Evolutionary conservation across 805 yeast species (phyloP).

Genomic region (Saturnispora sekii): DNA sequence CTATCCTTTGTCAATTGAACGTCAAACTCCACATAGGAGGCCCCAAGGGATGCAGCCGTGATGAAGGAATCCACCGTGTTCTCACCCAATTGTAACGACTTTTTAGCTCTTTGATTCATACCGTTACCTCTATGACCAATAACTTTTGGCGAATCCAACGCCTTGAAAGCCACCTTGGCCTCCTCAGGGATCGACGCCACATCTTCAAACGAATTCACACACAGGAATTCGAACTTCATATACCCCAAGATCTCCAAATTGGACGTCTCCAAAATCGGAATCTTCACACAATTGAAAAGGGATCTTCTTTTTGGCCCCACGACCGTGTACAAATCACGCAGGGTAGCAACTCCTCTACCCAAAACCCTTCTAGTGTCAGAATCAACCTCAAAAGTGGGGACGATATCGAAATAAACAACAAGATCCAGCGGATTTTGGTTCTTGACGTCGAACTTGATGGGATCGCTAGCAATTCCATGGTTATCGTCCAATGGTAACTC

Average conservation of each 20-base stretch:
- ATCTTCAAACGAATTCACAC: slow-evolving; percentile 66
- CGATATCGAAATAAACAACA: slow-evolving; percentile 68
- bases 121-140: slow-evolving; percentile 97
- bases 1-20: slow-evolving; percentile 89
- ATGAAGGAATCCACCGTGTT: slow-evolving; percentile 91
- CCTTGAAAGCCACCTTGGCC: slow-evolving; percentile 84
- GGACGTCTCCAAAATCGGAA: slow-evolving; percentile 68
- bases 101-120: slow-evolving; percentile 62
- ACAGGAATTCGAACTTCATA: slow-evolving; percentile 63
- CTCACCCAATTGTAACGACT: slow-evolving; percentile 86
- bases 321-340: slow-evolving; percentile 49
- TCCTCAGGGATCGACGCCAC: slow-evolving; percentile 54
- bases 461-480: slow-evolving; percentile 57
- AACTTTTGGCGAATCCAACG: slow-evolving; percentile 77
- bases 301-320: slow-evolving; percentile 64
- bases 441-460: slow-evolving; percentile 59
- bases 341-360: slow-evolving; percentile 77
- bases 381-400: slow-evolving; percentile 65
- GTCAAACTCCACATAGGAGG: slow-evolving; percentile 93
- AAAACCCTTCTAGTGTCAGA: slow-evolving; percentile 30
- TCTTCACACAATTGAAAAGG: slow-evolving; percentile 51
- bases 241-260: slow-evolving; percentile 70
- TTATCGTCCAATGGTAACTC: slow-evolving; percentile 82
- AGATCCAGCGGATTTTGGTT: slow-evolving; percentile 40
- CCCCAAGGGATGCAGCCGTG: slow-evolving; percentile 94